Evolutionary conservation across 176 grass and related monocot species (phyloP).

Genomic region (Leersia perrieri): DNA sequence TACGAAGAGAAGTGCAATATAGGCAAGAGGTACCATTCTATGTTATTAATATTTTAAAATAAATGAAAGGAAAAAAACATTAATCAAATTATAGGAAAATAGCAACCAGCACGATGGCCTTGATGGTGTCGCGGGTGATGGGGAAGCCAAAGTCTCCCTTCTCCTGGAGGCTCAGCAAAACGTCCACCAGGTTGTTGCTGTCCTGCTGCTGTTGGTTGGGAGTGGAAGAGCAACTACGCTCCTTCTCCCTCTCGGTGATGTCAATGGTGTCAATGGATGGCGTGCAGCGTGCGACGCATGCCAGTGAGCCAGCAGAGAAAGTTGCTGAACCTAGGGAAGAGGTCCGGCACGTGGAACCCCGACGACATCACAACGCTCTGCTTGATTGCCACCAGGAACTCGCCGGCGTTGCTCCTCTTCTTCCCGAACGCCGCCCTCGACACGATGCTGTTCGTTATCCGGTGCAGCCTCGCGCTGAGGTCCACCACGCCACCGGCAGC

Average conservation of each 20-base stretch:
- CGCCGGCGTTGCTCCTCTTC: neutral
- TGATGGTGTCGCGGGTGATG: neutral
- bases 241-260: conserved; percentile 6
- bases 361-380: neutral
- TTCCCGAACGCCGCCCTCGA: neutral
- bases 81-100: neutral
- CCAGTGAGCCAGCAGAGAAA: conserved; percentile 18
- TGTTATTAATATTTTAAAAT: no score
- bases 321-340: conserved; percentile 21
- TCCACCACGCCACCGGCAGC: neutral
- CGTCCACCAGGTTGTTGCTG: conserved; percentile 35
- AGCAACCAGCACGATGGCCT: conserved; percentile 20
- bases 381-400: conserved; percentile 34
- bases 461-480: neutral
- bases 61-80: no score
- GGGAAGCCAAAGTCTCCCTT: conserved; percentile 4
- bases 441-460: neutral
- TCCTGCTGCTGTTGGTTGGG: neutral
- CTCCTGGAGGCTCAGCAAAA: conserved; percentile 15
- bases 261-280: conserved; percentile 28
- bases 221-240: no score
- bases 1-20: no score
- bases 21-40: no score
- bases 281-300: conserved; percentile 20
- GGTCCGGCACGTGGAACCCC: conserved; percentile 31